Evolutionary conservation across 345 rosid genomes (phyloP).

Genomic region (Sisymbrium irio): DNA sequence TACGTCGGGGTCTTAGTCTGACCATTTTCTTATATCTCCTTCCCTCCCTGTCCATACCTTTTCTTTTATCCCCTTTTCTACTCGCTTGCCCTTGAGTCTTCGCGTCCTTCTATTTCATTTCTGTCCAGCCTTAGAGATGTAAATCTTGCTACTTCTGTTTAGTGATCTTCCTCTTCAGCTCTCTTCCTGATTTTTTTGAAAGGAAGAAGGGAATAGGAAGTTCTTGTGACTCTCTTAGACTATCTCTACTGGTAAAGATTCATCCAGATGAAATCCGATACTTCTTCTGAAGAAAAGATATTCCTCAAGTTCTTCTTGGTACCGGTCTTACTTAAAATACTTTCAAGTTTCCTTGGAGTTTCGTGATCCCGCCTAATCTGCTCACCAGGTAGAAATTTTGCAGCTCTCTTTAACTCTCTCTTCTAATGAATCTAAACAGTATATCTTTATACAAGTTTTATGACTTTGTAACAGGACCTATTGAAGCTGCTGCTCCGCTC

Average conservation of each 20-base stretch:
- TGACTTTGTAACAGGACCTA: constrained; percentile 25
- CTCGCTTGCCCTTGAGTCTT: constrained; percentile 2
- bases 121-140: constrained; percentile 23
- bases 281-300: constrained; percentile 9
- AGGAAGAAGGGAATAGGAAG: constrained; percentile 56
- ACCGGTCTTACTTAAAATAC: constrained; percentile 1
- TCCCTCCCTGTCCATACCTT: constrained; percentile 24
- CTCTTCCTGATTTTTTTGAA: constrained; percentile 58
- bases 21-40: constrained; percentile 1
- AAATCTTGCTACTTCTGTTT: constrained; percentile 28
- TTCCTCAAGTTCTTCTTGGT: constrained; percentile 19
- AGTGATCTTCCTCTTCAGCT: constrained; percentile 44
- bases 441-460: constrained; percentile 13
- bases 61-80: constrained; percentile 11
- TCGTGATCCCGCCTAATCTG: constrained; percentile 22
- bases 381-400: constrained; percentile 24
- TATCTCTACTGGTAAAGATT: constrained; percentile 16
- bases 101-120: constrained; percentile 25
- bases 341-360: constrained; percentile 6
- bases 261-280: constrained; percentile 9
- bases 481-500: constrained; percentile 19
- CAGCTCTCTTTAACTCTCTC: constrained; percentile 6
- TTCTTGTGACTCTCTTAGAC: constrained; percentile 24
- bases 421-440: neutral
- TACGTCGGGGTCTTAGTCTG: neutral